A percentile compares a stretch with the other conserved stretches of the same genome.
Conservation (phyloP, 2,329 filamentous ascomycete genomes). For the Westerdykella aurantiaca region DNA sequence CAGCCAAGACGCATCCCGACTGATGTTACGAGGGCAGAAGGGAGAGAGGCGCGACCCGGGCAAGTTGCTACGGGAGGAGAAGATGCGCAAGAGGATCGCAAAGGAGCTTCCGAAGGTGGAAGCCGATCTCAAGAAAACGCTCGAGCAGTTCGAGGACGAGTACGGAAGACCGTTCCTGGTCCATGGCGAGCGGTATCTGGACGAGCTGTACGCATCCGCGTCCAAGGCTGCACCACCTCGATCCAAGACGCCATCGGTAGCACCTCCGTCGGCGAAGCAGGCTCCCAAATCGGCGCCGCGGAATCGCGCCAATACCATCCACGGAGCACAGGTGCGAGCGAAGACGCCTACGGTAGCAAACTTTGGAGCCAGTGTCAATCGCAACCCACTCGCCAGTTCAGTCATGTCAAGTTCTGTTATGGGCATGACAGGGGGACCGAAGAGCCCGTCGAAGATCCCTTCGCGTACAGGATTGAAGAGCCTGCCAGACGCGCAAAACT, state of each 20-base stretch:
- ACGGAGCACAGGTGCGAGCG: slow-evolving; percentile 35
- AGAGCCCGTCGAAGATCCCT: slow-evolving; percentile 64
- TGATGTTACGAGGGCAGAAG: slow-evolving; percentile 87
- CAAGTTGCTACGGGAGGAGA: slow-evolving; percentile 89
- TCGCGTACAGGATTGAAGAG: slow-evolving; percentile 64
- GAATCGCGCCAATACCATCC: slow-evolving; percentile 37
- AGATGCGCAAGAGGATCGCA: slow-evolving; percentile 94
- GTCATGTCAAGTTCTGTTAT: slow-evolving; percentile 18
- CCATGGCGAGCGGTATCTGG: slow-evolving; percentile 84
- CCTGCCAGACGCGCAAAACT: slow-evolving; percentile 68
- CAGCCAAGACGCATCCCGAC: slow-evolving; percentile 87
- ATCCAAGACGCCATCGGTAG: slow-evolving; percentile 67
- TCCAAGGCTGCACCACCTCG: slow-evolving; percentile 57
- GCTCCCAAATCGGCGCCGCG: slow-evolving; percentile 28
- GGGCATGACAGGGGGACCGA: slow-evolving; percentile 13
- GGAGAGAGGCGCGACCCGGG: slow-evolving; percentile 92
- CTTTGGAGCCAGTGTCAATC: slow-evolving; percentile 31
- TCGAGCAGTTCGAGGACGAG: slow-evolving; percentile 88
- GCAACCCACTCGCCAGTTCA: slow-evolving; percentile 35
- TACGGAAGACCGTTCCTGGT: slow-evolving; percentile 91
- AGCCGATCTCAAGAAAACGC: slow-evolving; percentile 70
- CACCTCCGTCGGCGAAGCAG: slow-evolving; percentile 27
- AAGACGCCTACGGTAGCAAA: slow-evolving; percentile 40
- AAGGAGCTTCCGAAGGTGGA: slow-evolving; percentile 94
- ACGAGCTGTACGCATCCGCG: slow-evolving; percentile 65